Percentiles rank a stretch among this genome's conserved stretches.
phyloP scores from a whole-genome alignment of 148 eudicot species.

The Hydrangea macrophylla region DNA sequence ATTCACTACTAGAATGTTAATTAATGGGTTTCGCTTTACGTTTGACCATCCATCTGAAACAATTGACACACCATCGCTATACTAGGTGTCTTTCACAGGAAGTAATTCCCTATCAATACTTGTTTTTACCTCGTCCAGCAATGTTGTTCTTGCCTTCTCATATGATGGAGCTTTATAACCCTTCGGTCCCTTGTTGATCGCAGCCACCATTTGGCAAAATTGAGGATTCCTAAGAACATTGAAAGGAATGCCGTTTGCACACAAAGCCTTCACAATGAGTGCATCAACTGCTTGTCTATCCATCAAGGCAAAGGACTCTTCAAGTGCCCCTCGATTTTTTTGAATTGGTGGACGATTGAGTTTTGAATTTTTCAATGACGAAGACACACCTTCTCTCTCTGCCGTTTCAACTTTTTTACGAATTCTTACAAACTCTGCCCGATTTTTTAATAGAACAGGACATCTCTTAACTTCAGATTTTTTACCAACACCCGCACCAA shows the following conservation, averaged over 20 bases:
- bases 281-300: not conserved
- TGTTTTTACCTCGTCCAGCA: constrained; percentile 7
- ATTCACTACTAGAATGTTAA: constrained; percentile 15
- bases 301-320: not conserved
- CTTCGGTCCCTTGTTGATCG: not conserved
- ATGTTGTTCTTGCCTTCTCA: constrained; percentile 17
- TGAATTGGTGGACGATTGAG: no score
- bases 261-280: not conserved
- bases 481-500: no score
- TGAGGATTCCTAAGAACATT: constrained; percentile 17
- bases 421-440: no score
- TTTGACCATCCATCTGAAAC: constrained; percentile 24
- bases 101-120: constrained; percentile 8
- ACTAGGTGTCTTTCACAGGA: constrained; percentile 8
- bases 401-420: no score
- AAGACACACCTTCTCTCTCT: no score
- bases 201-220: not conserved
- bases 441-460: no score
- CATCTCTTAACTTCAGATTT: no score
- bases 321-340: no score
- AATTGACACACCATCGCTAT: constrained; percentile 12
- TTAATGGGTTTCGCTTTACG: constrained; percentile 5
- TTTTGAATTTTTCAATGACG: no score
- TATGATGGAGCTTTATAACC: constrained; percentile 18
- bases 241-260: constrained; percentile 15